A percentile compares a stretch with the other conserved stretches of the same genome.
phyloP scores from a whole-genome alignment of 1,139 yeast genomes.

The Kurtzmaniella natalensis region DNA sequence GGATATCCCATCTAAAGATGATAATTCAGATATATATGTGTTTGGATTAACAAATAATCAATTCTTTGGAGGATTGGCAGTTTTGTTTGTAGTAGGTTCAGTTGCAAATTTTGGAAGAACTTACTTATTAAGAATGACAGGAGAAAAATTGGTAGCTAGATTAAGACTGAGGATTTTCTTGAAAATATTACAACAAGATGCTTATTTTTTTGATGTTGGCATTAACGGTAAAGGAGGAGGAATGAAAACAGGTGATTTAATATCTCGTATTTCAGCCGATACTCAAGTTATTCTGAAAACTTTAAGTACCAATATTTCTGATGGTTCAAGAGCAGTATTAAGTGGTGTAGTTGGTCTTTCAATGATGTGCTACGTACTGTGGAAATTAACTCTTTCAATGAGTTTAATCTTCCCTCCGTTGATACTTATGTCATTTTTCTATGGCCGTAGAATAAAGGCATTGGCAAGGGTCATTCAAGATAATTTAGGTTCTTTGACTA shows the following conservation, averaged over 20 bases:
- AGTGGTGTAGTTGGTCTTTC: slow-evolving; percentile 75
- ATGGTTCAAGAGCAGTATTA: slow-evolving; percentile 78
- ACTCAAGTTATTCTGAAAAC: slow-evolving; percentile 87
- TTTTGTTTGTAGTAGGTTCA: slow-evolving; percentile 65
- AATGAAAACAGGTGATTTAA: slow-evolving; percentile 85
- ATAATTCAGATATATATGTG: slow-evolving; percentile 10
- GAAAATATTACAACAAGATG: slow-evolving; percentile 78
- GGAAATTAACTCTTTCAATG: slow-evolving; percentile 72
- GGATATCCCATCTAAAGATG: not conserved
- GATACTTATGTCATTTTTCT: slow-evolving; percentile 65
- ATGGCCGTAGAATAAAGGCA: slow-evolving; percentile 75
- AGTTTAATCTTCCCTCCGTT: slow-evolving; percentile 80
- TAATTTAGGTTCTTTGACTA: slow-evolving; percentile 80
- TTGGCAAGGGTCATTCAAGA: slow-evolving; percentile 78
- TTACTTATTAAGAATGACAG: slow-evolving; percentile 66
- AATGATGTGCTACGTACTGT: slow-evolving; percentile 87
- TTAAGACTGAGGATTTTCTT: slow-evolving; percentile 73
- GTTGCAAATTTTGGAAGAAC: slow-evolving; percentile 78
- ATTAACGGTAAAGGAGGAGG: slow-evolving; percentile 28
- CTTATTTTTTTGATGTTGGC: slow-evolving; percentile 88
- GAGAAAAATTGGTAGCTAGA: slow-evolving; percentile 84
- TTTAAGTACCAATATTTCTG: slow-evolving; percentile 84
- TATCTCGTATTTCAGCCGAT: slow-evolving; percentile 82
- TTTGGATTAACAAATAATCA: slow-evolving; percentile 31
- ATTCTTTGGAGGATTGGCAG: slow-evolving; percentile 34